phyloP scores from a whole-genome alignment of 805 yeast species.

The Zygosaccharomyces pseudorouxii region DNA sequence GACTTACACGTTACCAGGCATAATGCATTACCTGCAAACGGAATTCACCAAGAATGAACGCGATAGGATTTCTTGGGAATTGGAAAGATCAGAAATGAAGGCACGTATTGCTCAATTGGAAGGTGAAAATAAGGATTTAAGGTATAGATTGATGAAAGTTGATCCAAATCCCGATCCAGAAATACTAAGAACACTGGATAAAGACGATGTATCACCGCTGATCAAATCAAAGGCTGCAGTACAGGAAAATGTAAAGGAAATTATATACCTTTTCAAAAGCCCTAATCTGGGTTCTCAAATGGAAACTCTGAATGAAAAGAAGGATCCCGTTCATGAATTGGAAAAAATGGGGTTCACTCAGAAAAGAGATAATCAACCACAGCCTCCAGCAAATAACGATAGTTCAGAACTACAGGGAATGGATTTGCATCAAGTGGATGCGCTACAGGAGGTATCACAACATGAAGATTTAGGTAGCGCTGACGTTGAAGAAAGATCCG shows the following conservation, averaged over 20 bases:
- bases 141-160: slow-evolving; percentile 18
- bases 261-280: slow-evolving; percentile 31
- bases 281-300: slow-evolving; percentile 27
- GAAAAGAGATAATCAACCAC: background rate
- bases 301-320: slow-evolving; percentile 22
- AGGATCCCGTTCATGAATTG: slow-evolving; percentile 23
- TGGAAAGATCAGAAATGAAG: slow-evolving; percentile 58
- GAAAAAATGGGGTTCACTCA: slow-evolving; percentile 25
- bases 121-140: slow-evolving; percentile 45
- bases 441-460: slow-evolving; percentile 5
- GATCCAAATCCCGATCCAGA: background rate
- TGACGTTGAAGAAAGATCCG: slow-evolving; percentile 7
- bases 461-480: background rate
- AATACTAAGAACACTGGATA: background rate
- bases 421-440: slow-evolving; percentile 5
- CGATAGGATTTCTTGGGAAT: slow-evolving; percentile 55
- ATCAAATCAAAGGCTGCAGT: slow-evolving; percentile 27
- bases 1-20: slow-evolving; percentile 42
- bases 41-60: slow-evolving; percentile 61
- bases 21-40: slow-evolving; percentile 57
- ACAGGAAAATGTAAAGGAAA: slow-evolving; percentile 35
- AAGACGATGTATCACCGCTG: slow-evolving; percentile 13
- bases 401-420: background rate
- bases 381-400: background rate
- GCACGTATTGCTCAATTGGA: slow-evolving; percentile 47